Conservation (phyloP, 148 eudicot species). For the Suaeda aralocaspica region DNA sequence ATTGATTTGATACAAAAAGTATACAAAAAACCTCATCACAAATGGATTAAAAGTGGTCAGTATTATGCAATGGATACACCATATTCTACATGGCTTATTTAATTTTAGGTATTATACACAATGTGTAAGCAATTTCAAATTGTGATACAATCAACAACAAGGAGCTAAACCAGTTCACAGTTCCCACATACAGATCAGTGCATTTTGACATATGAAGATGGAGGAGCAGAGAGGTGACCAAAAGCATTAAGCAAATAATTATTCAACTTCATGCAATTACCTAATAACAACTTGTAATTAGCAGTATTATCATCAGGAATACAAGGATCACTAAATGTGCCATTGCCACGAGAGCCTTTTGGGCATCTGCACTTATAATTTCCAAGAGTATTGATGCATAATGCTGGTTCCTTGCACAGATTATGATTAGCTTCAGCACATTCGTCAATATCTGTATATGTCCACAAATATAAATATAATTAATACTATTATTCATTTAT, state of each 20-base stretch:
- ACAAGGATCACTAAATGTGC: background rate
- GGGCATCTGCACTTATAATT: constrained; percentile 6
- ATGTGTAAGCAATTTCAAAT: background rate
- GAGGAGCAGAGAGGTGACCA: too few species aligned
- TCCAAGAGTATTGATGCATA: constrained; percentile 9
- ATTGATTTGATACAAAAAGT: background rate
- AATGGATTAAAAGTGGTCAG: background rate
- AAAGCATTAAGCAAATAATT: background rate
- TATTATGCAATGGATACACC: background rate
- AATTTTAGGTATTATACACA: too few species aligned
- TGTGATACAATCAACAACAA: background rate
- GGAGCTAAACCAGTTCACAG: background rate
- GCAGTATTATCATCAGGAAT: background rate
- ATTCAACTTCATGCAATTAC: background rate
- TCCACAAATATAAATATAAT: background rate
- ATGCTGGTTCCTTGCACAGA: background rate
- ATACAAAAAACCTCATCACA: background rate
- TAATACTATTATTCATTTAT: background rate
- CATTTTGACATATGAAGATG: background rate
- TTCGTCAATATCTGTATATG: constrained; percentile 6
- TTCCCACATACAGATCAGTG: background rate
- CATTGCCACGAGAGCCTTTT: background rate
- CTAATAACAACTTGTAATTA: background rate
- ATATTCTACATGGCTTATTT: background rate
- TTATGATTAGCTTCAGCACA: constrained; percentile 1